These are phyloP conservation scores for Fusarium burgessii DNA, from an alignment of 2,329 filamentous ascomycete genomes.

Conservation along the genomic window DNA sequence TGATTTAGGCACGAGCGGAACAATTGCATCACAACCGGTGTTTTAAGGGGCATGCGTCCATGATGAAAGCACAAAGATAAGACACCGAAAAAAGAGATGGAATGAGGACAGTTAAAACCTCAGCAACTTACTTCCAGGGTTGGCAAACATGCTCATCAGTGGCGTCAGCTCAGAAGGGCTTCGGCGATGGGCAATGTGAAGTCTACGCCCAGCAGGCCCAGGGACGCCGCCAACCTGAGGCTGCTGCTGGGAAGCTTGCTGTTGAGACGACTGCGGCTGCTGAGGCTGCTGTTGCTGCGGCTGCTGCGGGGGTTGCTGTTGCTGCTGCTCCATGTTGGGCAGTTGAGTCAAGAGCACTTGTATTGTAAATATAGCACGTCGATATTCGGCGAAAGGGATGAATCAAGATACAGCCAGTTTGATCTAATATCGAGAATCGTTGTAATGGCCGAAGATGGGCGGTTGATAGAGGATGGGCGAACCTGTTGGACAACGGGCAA, in stretches of 20 bases:
- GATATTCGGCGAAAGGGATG: constrained; percentile 49
- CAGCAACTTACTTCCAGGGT: constrained; percentile 70
- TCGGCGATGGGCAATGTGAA: constrained; percentile 97
- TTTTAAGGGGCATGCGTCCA: not conserved
- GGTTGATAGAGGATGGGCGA: constrained; percentile 39
- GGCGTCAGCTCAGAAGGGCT: constrained; percentile 98
- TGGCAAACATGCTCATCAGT: constrained; percentile 90
- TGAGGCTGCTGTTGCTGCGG: constrained; percentile 65
- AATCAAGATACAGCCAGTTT: constrained; percentile 40
- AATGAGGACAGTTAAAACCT: constrained; percentile 14
- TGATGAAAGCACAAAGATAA: constrained; percentile 9
- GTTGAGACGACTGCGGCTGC: constrained; percentile 68
- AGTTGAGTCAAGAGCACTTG: constrained; percentile 58
- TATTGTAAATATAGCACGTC: constrained; percentile 50
- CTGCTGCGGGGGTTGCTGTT: constrained; percentile 68
- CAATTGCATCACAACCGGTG: not conserved
- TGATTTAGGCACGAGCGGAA: not conserved
- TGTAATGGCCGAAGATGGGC: constrained; percentile 41
- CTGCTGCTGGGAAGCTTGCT: constrained; percentile 60
- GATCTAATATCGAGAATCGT: constrained; percentile 41
- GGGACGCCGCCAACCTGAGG: constrained; percentile 68
- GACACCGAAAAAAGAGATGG: not conserved
- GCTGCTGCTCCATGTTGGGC: constrained; percentile 69
- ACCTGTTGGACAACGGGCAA: constrained; percentile 43
- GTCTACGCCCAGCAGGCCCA: constrained; percentile 85